Evolutionary conservation across 2,329 filamentous ascomycete species (phyloP), one percentile per base, ranked within the genome.

Genomic region (Cryphonectria carpinicola): DNA sequence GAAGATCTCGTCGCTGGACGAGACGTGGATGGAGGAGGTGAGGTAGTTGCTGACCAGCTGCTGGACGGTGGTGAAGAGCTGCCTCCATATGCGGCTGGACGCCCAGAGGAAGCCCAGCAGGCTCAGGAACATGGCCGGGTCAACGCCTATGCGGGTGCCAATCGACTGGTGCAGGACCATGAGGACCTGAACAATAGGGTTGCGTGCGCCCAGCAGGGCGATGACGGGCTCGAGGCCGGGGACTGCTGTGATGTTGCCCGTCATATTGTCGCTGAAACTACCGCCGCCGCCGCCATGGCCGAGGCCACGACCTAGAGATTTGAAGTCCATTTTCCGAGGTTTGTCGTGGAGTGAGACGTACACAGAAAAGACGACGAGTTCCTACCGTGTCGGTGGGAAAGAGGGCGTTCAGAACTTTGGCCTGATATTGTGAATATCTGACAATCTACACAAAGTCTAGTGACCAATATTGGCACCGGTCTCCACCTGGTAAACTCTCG

Each of bases 1-100:
- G 75, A 89, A 89, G 39, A 90, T 88, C 68, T 87, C 84, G 74
- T 91, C 89, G 60, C 82, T 82, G 71, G 84, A 85, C 70, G 80
- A 82, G 64, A 91, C 81, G 66, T 84, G 84, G 69, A 91, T 82
- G 72, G 81, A 83, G 66, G 84, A 83, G 78, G 84, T 86, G 68
- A 88, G 81, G 73, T 88, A 81, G 8, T 78, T 77, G n/a, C 79
- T 78, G 39, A 87, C 72, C 22, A 86, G 69, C 14, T 75, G 72
- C 62, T 74, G 69, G 37, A 77, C 35, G 1, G 78, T 75, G 11
- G 68, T 52, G 74, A 79, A 82, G 3, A 82, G 63, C 67, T 83
- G 82, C n/a, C 76, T 75, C 66, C 76, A 74, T 32, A 84, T 69
- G 73, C 79, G 82, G 69, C 79, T 83, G 2, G 80, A 67, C 1